Evolutionary conservation across 2,329 filamentous ascomycete species (phyloP), one percentile per base, ranked within the genome.

Genomic region (Hirsutella thompsonii): DNA sequence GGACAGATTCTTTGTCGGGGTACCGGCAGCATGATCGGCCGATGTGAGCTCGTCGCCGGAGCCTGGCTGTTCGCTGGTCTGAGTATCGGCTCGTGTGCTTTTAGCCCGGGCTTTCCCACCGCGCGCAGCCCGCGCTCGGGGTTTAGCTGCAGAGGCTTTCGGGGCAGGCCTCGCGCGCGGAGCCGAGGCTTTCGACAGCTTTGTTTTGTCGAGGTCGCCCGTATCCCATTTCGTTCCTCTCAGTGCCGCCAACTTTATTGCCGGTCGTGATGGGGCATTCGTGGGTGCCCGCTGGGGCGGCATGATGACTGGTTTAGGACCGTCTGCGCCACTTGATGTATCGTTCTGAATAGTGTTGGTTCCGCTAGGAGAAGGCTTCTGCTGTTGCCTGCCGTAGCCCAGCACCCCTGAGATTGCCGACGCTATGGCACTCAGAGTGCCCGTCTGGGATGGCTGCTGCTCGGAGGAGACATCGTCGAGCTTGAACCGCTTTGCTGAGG

Each of bases 141-240:
- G 29, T 16, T 37, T 38, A 16, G 20, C 36, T 9, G 41, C n/a
- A n/a, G n/a, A n/a, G n/a, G n/a, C n/a, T n/a, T n/a, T n/a, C n/a
- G n/a, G n/a, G n/a, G n/a, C n/a, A n/a, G n/a, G n/a, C n/a, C n/a
- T n/a, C n/a, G n/a, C n/a, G n/a, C n/a, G n/a, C 4, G 36, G 11
- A 9, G 36, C 34, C 23, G 29, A 16, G 16, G 38, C 36, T 14
- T 38, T 46, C 23, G 40, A 30, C 20, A 42, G 33, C 39, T 28
- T 42, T 20, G 42, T 29, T 8, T 16, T 16, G 3, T 20, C 37
- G 21, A 49, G 37, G 6, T 56, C 51, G 26, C 54, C 56, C 4
- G 50, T 56, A 40, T 64, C 61, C 60, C 60, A 64, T 52, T 53
- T 59, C 11, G 61, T 63, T 8, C 61, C 61, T 42, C 47, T 56